phyloP scores from a whole-genome alignment of 1,284 basidiomycete species.

The Ganoderma lingzhi region DNA sequence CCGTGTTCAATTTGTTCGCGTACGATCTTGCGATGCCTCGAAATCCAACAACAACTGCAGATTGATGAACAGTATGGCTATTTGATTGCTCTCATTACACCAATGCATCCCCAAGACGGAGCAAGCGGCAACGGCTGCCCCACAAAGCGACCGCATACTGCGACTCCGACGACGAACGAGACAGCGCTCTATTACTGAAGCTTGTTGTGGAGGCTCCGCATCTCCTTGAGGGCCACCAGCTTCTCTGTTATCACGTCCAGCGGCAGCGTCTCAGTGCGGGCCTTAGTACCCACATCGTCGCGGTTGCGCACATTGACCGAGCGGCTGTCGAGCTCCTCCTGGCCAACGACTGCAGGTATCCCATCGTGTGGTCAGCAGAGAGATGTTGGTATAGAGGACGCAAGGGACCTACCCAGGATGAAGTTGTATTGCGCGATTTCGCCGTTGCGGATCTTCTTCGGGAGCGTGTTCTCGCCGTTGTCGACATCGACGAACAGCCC shows the following conservation, averaged over 20 bases:
- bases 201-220: constrained; percentile 67
- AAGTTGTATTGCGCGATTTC: constrained; percentile 98
- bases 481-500: constrained; percentile 95
- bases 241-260: constrained; percentile 73
- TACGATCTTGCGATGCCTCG: too few relatives aligned
- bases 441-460: constrained; percentile 96
- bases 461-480: constrained; percentile 91
- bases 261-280: constrained; percentile 71
- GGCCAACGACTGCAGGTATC: constrained; percentile 81
- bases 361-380: not conserved
- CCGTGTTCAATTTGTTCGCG: too few relatives aligned
- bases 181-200: constrained; percentile 37
- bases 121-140: not conserved
- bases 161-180: constrained; percentile 1
- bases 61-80: not conserved
- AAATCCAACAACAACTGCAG: too few relatives aligned
- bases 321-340: constrained; percentile 85
- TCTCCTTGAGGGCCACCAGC: constrained; percentile 70
- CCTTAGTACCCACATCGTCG: constrained; percentile 89
- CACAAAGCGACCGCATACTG: not conserved
- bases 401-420: constrained; percentile 82
- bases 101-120: not conserved
- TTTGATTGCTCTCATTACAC: not conserved
- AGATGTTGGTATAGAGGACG: not conserved
- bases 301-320: constrained; percentile 97